Evolutionary conservation across 345 rosid species (phyloP).

Genomic region (Brassica napus): DNA sequence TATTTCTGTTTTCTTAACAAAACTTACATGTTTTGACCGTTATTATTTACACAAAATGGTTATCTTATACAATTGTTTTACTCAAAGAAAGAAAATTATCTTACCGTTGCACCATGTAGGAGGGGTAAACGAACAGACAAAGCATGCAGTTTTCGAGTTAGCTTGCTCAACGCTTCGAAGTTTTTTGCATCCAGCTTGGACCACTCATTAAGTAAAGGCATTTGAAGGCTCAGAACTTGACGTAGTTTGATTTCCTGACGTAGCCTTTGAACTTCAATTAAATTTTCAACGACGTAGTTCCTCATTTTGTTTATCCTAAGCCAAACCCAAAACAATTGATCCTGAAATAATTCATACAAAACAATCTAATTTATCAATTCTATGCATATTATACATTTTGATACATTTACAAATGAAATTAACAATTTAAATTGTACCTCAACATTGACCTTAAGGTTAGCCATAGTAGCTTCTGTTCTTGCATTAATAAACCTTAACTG

Average conservation of each 20-base stretch:
- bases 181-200: constrained; percentile 51
- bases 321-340: constrained; percentile 56
- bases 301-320: constrained; percentile 48
- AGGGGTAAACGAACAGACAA: constrained; percentile 53
- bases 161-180: constrained; percentile 56
- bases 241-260: constrained; percentile 50
- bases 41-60: background rate
- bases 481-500: constrained; percentile 74
- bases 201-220: constrained; percentile 57
- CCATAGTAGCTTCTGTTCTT: constrained; percentile 49
- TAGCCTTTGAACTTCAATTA: constrained; percentile 43
- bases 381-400: background rate
- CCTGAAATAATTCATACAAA: constrained; percentile 42
- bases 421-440: constrained; percentile 44
- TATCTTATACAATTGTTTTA: background rate
- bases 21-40: background rate
- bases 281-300: constrained; percentile 40
- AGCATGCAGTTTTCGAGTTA: constrained; percentile 65
- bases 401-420: background rate
- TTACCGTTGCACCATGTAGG: constrained; percentile 55
- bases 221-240: constrained; percentile 49
- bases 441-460: constrained; percentile 37
- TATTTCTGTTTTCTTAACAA: background rate
- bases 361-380: background rate
- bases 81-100: background rate